Evolutionary conservation across 2,329 filamentous ascomycete genomes (phyloP).

Genomic region (Falciphora oryzae): DNA sequence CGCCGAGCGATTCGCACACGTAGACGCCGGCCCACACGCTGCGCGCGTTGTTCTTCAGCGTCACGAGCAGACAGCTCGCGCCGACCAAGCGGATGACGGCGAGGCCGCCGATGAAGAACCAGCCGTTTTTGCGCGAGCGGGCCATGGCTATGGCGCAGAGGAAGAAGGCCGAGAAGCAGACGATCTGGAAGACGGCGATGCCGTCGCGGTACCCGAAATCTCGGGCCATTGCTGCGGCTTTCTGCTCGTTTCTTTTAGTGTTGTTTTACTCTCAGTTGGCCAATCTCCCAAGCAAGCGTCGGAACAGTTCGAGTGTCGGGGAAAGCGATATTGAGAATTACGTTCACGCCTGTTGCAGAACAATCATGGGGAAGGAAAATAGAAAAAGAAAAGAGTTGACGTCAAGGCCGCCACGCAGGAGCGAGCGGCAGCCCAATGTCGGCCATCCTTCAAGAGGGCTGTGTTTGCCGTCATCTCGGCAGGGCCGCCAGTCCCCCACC

Average conservation of each 20-base stretch:
- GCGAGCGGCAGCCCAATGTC: too few relatives aligned
- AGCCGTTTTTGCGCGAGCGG: slow-evolving; percentile 24
- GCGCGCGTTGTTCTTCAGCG: slow-evolving; percentile 18
- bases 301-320: too few relatives aligned
- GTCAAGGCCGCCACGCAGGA: too few relatives aligned
- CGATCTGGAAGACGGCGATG: slow-evolving; percentile 25
- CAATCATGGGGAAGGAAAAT: too few relatives aligned
- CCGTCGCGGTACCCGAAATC: slow-evolving; percentile 19
- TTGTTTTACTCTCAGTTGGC: neutral
- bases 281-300: neutral
- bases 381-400: too few relatives aligned
- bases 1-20: slow-evolving; percentile 24
- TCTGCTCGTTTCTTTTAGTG: neutral
- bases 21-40: slow-evolving; percentile 18
- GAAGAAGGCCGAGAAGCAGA: slow-evolving; percentile 22
- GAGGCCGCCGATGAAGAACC: slow-evolving; percentile 22
- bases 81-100: slow-evolving; percentile 25
- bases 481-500: too few relatives aligned
- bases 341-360: too few relatives aligned
- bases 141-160: slow-evolving; percentile 19
- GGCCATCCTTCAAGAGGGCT: too few relatives aligned
- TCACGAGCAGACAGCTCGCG: slow-evolving; percentile 20
- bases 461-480: too few relatives aligned
- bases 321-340: too few relatives aligned
- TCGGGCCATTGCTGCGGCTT: neutral